Evolutionary conservation across 371 early-diverging fungal genomes (phyloP).

Genomic region (Mortierella sp.): DNA sequence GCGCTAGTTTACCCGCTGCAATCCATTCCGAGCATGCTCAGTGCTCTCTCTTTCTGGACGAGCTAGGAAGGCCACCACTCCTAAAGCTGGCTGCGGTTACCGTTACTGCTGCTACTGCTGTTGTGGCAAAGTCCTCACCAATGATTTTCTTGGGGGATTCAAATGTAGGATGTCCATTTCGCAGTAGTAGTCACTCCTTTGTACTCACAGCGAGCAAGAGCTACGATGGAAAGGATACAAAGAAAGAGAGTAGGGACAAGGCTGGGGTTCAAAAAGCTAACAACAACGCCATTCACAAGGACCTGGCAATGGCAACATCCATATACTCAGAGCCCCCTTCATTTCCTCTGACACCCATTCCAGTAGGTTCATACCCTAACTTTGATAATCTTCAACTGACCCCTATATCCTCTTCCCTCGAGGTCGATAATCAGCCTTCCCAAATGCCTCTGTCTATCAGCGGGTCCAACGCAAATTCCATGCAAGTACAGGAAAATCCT

Average conservation of each 20-base stretch:
- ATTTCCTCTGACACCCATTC: conserved; percentile 18
- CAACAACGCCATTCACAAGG: neutral
- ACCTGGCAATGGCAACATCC: neutral
- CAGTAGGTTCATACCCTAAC: conserved; percentile 1
- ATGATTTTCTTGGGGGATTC: neutral
- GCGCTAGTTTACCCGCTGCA: neutral
- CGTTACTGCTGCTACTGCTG: too few species aligned
- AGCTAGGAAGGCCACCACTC: conserved; percentile 15
- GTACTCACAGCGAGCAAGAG: neutral
- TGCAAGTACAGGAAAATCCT: neutral
- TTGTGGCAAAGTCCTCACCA: neutral
- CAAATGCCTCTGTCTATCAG: neutral
- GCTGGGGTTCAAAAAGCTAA: neutral
- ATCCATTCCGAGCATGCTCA: neutral
- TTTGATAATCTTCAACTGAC: neutral
- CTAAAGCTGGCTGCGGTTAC: conserved; percentile 1
- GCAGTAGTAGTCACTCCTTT: neutral
- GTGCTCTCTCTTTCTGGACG: conserved; percentile 6
- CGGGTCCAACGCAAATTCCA: neutral
- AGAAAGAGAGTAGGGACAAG: neutral
- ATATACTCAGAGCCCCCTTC: neutral
- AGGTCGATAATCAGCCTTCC: neutral
- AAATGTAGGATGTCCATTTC: neutral
- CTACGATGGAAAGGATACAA: neutral
- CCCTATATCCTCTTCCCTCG: neutral